Evolutionary conservation across 176 grass and related monocot genomes (phyloP), one percentile per base, ranked within the genome.

Genomic region (Coix lacrymajobi): DNA sequence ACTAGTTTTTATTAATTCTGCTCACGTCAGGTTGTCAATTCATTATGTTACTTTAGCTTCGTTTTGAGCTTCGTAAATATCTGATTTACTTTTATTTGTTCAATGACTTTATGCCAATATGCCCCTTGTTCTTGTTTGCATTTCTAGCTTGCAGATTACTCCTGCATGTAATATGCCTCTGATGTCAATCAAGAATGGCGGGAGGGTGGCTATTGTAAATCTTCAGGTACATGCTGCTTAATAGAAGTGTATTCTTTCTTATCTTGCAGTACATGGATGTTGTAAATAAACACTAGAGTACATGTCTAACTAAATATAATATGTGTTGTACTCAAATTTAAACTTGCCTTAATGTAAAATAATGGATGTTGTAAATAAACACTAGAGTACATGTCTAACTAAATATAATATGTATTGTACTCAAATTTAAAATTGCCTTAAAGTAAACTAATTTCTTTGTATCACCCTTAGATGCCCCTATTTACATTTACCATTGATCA

Each of bases 101-200:
- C 3, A 85, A 79, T 4, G 16, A 31, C 7, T 69, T 81, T 33
- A 83, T 77, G 67, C 11, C 77, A 63, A 60, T 60, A 72, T 58
- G 39, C 7, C 68, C 65, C 84, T 29, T 60, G 40, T 61, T 77
- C 61, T 33, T 68, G 30, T 31, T 86, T 81, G 52, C 26, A 39
- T 80, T 84, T 75, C 67, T 48, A 98, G 90, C 80, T 89, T 98
- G 87, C 96, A 95, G 89, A 98, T 98, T 84, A 93, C 92, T 79
- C 96, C 90, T 82, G 96, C 92, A 22, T 98, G 96, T 83, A 98
- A 98, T 86, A 95, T 98, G 62, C 96, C 96, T 78, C 76, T 93
- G 69, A 79, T 91, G 88, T 86, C 90, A 44, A 77, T 93, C 52
- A 91, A 87, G 73, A 91, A 93, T 73, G 89, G 91, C 60, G 96